These are phyloP conservation scores for Pharnaceum exiguum DNA, from an alignment of 148 eudicot genomes.

Conservation along the genomic window DNA sequence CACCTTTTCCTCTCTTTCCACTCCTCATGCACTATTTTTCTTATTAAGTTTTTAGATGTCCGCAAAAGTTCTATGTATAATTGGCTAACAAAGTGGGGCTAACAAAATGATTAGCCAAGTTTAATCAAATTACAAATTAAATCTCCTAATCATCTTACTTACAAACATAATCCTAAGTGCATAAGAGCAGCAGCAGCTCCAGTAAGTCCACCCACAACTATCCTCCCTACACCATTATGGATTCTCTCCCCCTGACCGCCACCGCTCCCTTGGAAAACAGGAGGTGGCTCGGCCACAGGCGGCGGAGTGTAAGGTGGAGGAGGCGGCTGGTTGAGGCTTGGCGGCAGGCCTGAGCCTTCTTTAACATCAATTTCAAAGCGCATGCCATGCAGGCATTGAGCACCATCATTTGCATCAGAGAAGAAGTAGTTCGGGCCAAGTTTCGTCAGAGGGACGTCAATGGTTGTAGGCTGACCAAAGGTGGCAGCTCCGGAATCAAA, in stretches of 20 bases:
- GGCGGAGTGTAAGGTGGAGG: conserved; percentile 62
- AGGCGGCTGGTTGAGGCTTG: conserved; percentile 83
- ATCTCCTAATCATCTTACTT: no score
- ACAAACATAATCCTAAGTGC: no score
- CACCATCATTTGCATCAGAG: conserved; percentile 60
- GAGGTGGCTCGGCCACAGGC: conserved; percentile 49
- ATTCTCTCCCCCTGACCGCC: conserved; percentile 35
- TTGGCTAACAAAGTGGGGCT: no score
- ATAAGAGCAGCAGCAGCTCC: background rate
- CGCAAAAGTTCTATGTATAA: no score
- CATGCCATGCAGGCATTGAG: conserved; percentile 57
- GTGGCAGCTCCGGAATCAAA: conserved; percentile 32
- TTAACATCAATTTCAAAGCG: conserved; percentile 50
- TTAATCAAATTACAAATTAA: no score
- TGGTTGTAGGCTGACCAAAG: conserved; percentile 23
- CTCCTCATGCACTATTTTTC: no score
- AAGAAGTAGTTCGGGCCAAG: conserved; percentile 67
- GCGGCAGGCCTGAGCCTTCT: conserved; percentile 70
- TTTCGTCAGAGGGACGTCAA: conserved; percentile 42
- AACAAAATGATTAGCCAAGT: no score
- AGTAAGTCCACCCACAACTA: conserved; percentile 4
- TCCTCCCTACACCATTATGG: conserved; percentile 1
- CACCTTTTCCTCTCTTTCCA: no score
- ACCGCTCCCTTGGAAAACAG: conserved; percentile 24
- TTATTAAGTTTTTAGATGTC: no score